A percentile compares a stretch with the other conserved stretches of the same genome.
Evolutionary conservation across 192 early-diverging fungal species (phyloP).

Genomic region (Fimicolochytrium jonesii): DNA sequence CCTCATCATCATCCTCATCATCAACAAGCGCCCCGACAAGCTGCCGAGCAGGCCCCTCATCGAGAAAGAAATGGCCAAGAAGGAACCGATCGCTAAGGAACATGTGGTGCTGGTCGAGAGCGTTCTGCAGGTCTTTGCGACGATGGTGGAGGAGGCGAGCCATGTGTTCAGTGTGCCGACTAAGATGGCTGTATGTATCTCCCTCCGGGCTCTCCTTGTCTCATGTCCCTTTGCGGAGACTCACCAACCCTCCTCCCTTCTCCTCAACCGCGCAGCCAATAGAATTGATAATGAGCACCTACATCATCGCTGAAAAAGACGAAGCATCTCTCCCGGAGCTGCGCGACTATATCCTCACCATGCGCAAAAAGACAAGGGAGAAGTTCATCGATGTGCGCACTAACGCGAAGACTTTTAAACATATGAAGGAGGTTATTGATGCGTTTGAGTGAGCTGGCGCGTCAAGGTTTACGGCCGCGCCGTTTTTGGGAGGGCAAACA

Average conservation of each 20-base stretch:
- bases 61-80: neutral
- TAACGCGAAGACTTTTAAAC: constrained; percentile 1
- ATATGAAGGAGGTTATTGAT: constrained; percentile 14
- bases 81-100: neutral
- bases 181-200: constrained; percentile 1
- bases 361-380: constrained; percentile 16
- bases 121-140: neutral
- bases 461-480: too few relatives aligned
- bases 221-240: too few relatives aligned
- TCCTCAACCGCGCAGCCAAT: constrained; percentile 2
- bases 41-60: too few relatives aligned
- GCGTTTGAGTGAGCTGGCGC: too few relatives aligned
- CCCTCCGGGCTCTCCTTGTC: too few relatives aligned
- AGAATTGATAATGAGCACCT: constrained; percentile 19
- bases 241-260: neutral
- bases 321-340: neutral
- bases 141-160: neutral
- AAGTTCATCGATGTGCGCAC: constrained; percentile 9
- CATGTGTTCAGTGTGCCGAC: neutral
- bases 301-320: constrained; percentile 3
- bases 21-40: neutral
- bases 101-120: neutral
- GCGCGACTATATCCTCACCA: neutral
- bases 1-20: neutral
- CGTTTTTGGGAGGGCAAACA: too few relatives aligned